Conservation (phyloP, 1,139 yeast species). For the Yamadazyma spencermartinsiae region DNA sequence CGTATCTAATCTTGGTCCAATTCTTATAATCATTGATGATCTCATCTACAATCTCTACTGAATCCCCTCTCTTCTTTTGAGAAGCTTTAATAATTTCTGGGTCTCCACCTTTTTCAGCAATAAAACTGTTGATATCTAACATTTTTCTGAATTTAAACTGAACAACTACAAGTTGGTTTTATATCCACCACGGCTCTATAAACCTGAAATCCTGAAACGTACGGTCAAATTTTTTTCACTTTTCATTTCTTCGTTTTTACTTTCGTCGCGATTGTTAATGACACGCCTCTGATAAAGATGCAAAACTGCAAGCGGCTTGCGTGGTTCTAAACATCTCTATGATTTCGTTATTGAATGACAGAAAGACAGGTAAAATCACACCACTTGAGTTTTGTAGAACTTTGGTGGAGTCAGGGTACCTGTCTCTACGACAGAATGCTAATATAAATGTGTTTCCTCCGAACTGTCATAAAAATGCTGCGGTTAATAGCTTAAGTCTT, state of each 20-base stretch:
- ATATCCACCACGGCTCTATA: too few species aligned
- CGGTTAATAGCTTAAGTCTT: constrained; percentile 67
- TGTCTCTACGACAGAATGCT: constrained; percentile 21
- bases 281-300: too few species aligned
- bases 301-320: too few species aligned
- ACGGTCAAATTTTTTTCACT: too few species aligned
- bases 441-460: constrained; percentile 36
- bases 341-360: constrained; percentile 42
- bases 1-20: constrained; percentile 92
- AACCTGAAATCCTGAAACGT: too few species aligned
- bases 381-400: constrained; percentile 40
- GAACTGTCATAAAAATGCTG: constrained; percentile 43
- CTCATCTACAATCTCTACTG: constrained; percentile 94
- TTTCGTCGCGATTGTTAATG: too few species aligned
- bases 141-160: too few species aligned
- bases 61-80: constrained; percentile 90
- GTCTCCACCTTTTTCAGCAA: constrained; percentile 95
- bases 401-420: constrained; percentile 42
- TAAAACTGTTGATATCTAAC: constrained; percentile 90
- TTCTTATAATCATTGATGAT: constrained; percentile 85
- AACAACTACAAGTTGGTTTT: too few species aligned
- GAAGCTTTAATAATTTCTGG: constrained; percentile 86
- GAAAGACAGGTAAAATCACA: constrained; percentile 28
- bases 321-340: constrained; percentile 18
- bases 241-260: too few species aligned